Conservation (phyloP, 257 asterid species). For the Solanum medicagineum region DNA sequence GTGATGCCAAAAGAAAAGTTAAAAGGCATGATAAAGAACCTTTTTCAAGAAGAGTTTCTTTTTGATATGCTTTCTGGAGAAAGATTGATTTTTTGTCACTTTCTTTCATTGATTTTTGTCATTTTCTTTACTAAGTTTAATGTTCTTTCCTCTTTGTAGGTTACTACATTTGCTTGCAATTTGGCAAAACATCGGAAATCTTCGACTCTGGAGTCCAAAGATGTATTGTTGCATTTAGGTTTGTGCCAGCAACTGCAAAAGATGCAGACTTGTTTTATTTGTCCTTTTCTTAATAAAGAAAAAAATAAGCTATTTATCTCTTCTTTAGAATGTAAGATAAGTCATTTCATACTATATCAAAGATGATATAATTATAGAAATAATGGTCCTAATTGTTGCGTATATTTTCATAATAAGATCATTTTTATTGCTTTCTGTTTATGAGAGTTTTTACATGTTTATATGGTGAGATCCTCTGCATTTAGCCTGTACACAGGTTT, state of each 20-base stretch:
- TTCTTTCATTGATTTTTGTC: background rate
- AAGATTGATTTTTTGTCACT: background rate
- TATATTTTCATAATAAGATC: background rate
- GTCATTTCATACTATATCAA: background rate
- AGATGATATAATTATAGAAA: background rate
- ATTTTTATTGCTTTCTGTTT: background rate
- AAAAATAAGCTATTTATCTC: background rate
- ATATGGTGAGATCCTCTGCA: background rate
- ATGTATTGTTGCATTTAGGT: slow-evolving; percentile 90
- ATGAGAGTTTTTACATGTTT: background rate
- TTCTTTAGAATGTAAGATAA: background rate
- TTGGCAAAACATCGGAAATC: slow-evolving; percentile 96
- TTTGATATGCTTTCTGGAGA: background rate
- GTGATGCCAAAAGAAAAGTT: background rate
- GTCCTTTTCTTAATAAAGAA: too few relatives aligned
- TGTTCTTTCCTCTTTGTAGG: slow-evolving; percentile 28
- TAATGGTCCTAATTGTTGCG: background rate
- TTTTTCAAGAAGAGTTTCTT: background rate
- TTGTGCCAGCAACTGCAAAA: slow-evolving; percentile 19
- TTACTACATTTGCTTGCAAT: slow-evolving; percentile 68
- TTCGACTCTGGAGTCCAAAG: slow-evolving; percentile 82
- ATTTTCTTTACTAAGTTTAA: background rate
- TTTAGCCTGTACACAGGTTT: background rate
- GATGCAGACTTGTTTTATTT: too few relatives aligned
- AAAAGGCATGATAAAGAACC: background rate